Conservation (phyloP, 805 yeast genomes). For the Wickerhamomyces strasburgensis region DNA sequence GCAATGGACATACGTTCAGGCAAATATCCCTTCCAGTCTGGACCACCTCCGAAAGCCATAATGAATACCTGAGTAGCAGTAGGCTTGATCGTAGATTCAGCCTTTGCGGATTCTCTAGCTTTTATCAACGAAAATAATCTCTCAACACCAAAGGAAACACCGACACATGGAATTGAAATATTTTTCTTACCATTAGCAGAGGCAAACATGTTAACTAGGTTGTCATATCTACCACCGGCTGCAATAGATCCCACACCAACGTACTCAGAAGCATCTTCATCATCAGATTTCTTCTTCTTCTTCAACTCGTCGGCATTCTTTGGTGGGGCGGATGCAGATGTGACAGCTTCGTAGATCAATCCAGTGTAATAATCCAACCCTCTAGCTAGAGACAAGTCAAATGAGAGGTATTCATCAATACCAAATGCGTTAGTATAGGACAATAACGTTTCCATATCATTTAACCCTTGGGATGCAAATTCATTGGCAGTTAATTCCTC, state of each 20-base stretch:
- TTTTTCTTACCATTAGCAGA: constrained; percentile 74
- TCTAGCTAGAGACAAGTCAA: constrained; percentile 93
- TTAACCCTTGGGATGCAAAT: constrained; percentile 74
- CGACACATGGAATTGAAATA: constrained; percentile 90
- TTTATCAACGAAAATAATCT: constrained; percentile 87
- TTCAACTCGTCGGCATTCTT: constrained; percentile 65
- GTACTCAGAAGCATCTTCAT: constrained; percentile 90
- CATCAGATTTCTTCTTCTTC: constrained; percentile 41
- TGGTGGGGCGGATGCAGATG: constrained; percentile 96
- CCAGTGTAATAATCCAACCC: constrained; percentile 98
- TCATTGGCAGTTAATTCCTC: constrained; percentile 57
- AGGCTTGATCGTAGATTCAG: constrained; percentile 54
- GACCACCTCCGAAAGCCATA: constrained; percentile 99
- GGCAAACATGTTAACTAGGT: constrained; percentile 93
- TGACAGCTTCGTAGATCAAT: constrained; percentile 92
- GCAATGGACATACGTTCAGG: constrained; percentile 88
- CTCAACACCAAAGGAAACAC: constrained; percentile 95
- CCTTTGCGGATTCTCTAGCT: constrained; percentile 60
- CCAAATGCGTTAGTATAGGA: constrained; percentile 80
- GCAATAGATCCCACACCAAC: constrained; percentile 99
- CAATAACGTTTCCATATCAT: constrained; percentile 71
- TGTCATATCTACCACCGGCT: constrained; percentile 98
- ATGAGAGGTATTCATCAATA: constrained; percentile 62
- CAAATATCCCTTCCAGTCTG: constrained; percentile 89
- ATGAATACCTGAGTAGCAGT: constrained; percentile 89